phyloP scores from a whole-genome alignment of 2,329 filamentous ascomycete species.

The Nothophoma quercina region DNA sequence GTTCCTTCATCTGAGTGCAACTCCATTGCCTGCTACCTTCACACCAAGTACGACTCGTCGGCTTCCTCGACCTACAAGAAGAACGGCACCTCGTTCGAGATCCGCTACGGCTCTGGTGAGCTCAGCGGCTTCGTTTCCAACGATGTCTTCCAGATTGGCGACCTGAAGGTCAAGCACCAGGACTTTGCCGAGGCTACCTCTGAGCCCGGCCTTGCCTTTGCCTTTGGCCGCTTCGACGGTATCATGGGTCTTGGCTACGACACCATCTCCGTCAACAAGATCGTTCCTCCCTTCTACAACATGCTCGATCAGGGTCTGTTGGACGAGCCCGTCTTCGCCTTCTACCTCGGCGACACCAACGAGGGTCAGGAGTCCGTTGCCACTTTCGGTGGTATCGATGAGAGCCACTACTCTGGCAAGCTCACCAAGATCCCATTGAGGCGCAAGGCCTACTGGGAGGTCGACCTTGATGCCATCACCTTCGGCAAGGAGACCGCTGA shows the following conservation, averaged over 20 bases:
- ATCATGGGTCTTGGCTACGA: constrained; percentile 95
- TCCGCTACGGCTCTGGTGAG: constrained; percentile 93
- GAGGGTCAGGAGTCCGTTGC: constrained; percentile 81
- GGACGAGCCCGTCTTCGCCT: constrained; percentile 92
- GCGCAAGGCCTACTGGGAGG: constrained; percentile 99
- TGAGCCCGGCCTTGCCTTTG: constrained; percentile 96
- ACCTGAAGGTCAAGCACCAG: constrained; percentile 86
- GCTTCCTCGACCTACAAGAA: constrained; percentile 89
- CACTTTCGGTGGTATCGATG: constrained; percentile 87
- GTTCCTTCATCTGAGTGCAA: constrained; percentile 88
- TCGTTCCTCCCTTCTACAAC: constrained; percentile 95
- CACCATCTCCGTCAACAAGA: constrained; percentile 95
- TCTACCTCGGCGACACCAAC: constrained; percentile 85
- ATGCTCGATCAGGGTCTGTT: constrained; percentile 89
- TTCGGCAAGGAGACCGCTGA: constrained; percentile 87
- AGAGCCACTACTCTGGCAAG: constrained; percentile 82
- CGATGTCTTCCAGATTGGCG: constrained; percentile 85
- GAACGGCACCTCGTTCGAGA: constrained; percentile 92
- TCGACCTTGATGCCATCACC: constrained; percentile 90
- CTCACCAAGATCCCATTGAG: constrained; percentile 92
- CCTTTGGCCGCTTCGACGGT: constrained; percentile 96
- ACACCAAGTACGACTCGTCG: constrained; percentile 94
- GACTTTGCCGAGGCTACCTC: constrained; percentile 95
- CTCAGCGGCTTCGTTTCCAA: constrained; percentile 93
- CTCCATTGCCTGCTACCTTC: constrained; percentile 97